Conservation (phyloP, 441 rosid genomes). For the Flueggea neowawraea region DNA sequence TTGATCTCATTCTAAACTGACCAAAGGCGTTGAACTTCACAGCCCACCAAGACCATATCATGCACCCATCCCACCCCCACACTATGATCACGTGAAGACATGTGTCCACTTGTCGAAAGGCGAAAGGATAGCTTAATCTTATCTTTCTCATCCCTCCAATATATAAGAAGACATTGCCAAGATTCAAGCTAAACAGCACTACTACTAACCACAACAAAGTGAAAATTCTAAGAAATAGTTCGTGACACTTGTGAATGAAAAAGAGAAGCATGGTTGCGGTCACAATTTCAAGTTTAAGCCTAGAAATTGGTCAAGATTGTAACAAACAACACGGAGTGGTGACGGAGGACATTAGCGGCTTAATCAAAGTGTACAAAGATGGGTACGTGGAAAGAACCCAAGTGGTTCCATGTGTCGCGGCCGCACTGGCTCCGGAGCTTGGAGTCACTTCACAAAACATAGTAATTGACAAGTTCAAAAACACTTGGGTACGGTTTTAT, state of each 20-base stretch:
- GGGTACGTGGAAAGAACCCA: constrained; percentile 65
- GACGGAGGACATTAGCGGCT: constrained; percentile 58
- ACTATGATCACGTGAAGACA: constrained; percentile 14
- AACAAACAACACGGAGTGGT: constrained; percentile 38
- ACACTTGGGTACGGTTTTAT: constrained; percentile 69
- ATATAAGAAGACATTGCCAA: not conserved
- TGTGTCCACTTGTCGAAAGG: constrained; percentile 25
- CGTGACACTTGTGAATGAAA: not conserved
- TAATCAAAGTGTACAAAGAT: constrained; percentile 58
- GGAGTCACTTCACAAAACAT: constrained; percentile 50
- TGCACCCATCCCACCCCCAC: not conserved
- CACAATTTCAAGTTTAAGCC: constrained; percentile 23
- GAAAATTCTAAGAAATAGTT: not conserved
- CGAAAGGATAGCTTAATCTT: not conserved
- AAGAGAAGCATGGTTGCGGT: constrained; percentile 34
- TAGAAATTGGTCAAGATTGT: constrained; percentile 18
- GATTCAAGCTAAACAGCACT: not conserved
- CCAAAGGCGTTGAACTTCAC: not conserved
- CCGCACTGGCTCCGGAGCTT: constrained; percentile 30
- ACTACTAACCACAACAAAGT: not conserved
- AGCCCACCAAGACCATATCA: too few species aligned
- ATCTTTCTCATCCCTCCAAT: constrained; percentile 2
- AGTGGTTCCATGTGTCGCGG: constrained; percentile 43
- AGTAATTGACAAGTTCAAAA: constrained; percentile 38
- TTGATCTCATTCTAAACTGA: not conserved